phyloP scores from a whole-genome alignment of 352 stramenopile species.

The Phytophthora rubi region DNA sequence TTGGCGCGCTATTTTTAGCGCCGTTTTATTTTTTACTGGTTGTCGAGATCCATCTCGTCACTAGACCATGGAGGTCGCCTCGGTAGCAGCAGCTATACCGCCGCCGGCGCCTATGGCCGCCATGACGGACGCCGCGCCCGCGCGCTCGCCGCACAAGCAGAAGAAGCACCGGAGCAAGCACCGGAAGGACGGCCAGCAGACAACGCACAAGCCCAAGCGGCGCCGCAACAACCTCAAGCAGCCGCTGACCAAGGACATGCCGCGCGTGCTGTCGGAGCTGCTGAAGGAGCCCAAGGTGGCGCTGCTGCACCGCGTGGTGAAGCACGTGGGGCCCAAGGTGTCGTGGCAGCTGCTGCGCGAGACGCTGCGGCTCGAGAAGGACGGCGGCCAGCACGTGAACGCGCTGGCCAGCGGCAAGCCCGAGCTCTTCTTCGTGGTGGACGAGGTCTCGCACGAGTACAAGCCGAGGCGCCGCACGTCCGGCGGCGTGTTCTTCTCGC shows the following conservation, averaged over 20 bases:
- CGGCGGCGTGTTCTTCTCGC: slow-evolving; percentile 70
- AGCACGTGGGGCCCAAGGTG: slow-evolving; percentile 62
- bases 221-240: slow-evolving; percentile 51
- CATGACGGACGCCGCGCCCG: slow-evolving; percentile 6
- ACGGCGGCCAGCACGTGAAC: slow-evolving; percentile 64
- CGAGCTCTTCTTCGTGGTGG: slow-evolving; percentile 54
- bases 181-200: slow-evolving; percentile 5
- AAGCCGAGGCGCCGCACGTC: slow-evolving; percentile 70
- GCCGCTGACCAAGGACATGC: slow-evolving; percentile 61
- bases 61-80: slow-evolving; percentile 9
- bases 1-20: slow-evolving; percentile 19
- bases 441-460: slow-evolving; percentile 44
- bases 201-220: slow-evolving; percentile 25
- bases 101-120: slow-evolving; percentile 10
- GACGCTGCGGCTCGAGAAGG: slow-evolving; percentile 68
- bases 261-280: slow-evolving; percentile 55
- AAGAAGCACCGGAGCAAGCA: slow-evolving; percentile 8
- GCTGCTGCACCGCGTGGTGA: slow-evolving; percentile 77
- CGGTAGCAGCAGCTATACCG: neutral
- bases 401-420: slow-evolving; percentile 53
- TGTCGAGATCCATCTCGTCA: slow-evolving; percentile 6
- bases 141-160: slow-evolving; percentile 7
- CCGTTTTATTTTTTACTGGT: neutral
- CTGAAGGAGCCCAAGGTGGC: slow-evolving; percentile 74
- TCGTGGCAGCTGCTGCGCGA: slow-evolving; percentile 71